A percentile compares a stretch with the other conserved stretches of the same genome.
Conservation (phyloP, 2,329 filamentous ascomycete genomes). For the Pseudomassariella vexata region DNA sequence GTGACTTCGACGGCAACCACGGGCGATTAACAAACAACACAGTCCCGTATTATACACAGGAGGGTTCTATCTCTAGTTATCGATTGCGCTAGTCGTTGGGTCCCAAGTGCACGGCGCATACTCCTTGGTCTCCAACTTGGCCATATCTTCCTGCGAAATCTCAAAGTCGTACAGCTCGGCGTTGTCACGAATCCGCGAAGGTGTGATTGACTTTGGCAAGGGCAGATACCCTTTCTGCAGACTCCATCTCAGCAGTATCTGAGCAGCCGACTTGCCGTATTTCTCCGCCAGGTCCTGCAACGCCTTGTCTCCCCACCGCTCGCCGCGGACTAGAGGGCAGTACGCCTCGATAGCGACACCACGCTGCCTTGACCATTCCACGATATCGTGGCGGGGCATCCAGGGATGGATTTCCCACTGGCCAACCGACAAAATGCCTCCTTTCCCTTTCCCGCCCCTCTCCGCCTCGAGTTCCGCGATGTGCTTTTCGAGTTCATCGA, state of each 20-base stretch:
- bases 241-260: constrained; percentile 76
- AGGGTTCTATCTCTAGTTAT: too few relatives aligned
- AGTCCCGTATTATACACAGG: too few relatives aligned
- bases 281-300: constrained; percentile 63
- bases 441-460: constrained; percentile 52
- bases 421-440: constrained; percentile 72
- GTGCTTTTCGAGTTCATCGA: constrained; percentile 54
- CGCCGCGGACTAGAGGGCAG: constrained; percentile 56
- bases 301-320: constrained; percentile 64
- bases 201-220: constrained; percentile 68
- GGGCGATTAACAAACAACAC: too few relatives aligned
- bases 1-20: too few relatives aligned
- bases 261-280: constrained; percentile 67
- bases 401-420: constrained; percentile 91
- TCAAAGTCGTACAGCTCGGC: constrained; percentile 49
- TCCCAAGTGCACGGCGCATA: constrained; percentile 54
- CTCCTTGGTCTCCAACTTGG: constrained; percentile 40
- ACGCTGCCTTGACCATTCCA: constrained; percentile 65
- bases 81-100: constrained; percentile 41
- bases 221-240: constrained; percentile 73
- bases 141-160: constrained; percentile 46
- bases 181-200: constrained; percentile 62
- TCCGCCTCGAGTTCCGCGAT: constrained; percentile 56
- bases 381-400: constrained; percentile 72
- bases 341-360: constrained; percentile 60